These are phyloP conservation scores for Beauveria bassiana DNA, from an alignment of 2,329 filamentous ascomycete species.

Conservation along the genomic window DNA sequence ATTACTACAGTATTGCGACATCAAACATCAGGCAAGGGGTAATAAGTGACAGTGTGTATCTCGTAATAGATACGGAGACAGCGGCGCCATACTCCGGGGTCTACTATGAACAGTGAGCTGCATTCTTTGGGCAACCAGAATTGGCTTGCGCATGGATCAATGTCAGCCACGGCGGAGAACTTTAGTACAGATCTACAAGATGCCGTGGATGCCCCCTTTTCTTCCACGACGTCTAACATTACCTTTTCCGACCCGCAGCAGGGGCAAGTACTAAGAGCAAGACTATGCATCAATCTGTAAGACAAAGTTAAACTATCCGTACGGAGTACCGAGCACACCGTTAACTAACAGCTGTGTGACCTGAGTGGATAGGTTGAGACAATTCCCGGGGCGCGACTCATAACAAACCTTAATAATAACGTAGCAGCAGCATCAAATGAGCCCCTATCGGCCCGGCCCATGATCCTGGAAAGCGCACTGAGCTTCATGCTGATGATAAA, in stretches of 20 bases:
- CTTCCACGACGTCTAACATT: not conserved
- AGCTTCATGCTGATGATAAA: too few relatives aligned
- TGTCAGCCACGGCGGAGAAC: not conserved
- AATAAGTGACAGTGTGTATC: not conserved
- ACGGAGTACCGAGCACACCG: not conserved
- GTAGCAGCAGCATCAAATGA: not conserved
- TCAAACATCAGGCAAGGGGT: not conserved
- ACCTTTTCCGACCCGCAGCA: not conserved
- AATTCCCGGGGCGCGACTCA: not conserved
- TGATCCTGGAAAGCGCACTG: too few relatives aligned
- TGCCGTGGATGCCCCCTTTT: not conserved
- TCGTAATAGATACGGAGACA: not conserved
- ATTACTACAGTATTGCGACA: constrained; percentile 1
- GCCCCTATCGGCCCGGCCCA: not conserved
- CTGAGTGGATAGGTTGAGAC: not conserved
- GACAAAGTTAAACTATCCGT: not conserved
- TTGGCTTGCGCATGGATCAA: not conserved
- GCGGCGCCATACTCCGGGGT: not conserved
- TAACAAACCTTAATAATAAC: not conserved
- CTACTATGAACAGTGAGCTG: not conserved
- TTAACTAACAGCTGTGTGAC: not conserved
- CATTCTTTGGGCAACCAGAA: not conserved
- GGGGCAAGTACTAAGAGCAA: not conserved
- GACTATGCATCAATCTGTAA: not conserved
- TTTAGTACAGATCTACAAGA: not conserved